phyloP scores from a whole-genome alignment of 139 green algal species.

The Tetraselmis chui region DNA sequence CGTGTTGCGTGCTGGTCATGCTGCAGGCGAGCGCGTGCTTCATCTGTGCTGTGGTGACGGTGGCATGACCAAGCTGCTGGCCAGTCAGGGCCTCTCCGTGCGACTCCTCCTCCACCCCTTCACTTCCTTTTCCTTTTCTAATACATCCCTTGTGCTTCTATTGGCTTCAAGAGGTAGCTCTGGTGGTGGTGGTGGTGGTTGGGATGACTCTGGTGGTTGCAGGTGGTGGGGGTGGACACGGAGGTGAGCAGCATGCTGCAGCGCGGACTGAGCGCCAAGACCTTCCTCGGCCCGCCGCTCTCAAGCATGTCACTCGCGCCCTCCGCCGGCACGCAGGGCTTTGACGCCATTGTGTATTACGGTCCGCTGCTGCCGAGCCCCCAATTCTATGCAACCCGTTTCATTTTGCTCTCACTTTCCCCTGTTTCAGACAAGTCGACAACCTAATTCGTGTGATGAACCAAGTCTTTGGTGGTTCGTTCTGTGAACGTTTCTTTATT shows the following conservation, averaged over 20 bases:
- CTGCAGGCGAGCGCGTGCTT: slow-evolving; percentile 25
- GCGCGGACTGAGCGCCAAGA: slow-evolving; percentile 23
- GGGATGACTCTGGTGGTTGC: no score
- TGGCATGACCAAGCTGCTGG: slow-evolving; percentile 62
- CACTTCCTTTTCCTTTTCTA: neutral
- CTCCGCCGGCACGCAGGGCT: neutral
- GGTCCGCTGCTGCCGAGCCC: neutral
- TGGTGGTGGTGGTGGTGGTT: no score
- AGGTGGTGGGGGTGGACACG: slow-evolving; percentile 25
- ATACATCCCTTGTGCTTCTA: no score
- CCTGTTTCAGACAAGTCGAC: no score
- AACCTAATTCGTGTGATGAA: no score
- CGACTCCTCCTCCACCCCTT: neutral
- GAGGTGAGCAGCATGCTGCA: slow-evolving; percentile 14
- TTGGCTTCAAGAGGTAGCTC: no score
- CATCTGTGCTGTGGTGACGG: slow-evolving; percentile 53
- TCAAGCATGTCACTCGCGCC: neutral
- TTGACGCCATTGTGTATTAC: neutral
- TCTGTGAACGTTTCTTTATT: no score
- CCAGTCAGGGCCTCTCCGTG: slow-evolving; percentile 49
- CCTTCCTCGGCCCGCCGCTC: slow-evolving; percentile 9
- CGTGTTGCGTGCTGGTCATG: no score
- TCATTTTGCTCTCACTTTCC: slow-evolving; percentile 28
- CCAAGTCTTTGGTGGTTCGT: no score
- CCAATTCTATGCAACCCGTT: slow-evolving; percentile 8